These are phyloP conservation scores for Tephrocybe rancida DNA, from an alignment of 768 basidiomycete species.

Conservation along the genomic window DNA sequence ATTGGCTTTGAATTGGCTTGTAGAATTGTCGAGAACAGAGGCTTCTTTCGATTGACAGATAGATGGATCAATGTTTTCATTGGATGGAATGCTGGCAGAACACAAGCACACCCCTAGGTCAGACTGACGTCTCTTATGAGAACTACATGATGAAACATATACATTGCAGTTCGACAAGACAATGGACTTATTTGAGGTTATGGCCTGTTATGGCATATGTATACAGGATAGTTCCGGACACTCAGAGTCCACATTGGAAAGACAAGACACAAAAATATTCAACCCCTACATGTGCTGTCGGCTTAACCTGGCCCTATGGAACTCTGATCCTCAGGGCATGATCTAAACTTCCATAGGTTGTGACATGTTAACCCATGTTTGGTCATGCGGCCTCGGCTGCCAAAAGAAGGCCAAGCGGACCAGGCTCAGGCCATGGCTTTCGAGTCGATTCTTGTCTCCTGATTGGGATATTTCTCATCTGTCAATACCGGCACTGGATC, in stretches of 20 bases:
- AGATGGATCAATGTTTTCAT: conserved; percentile 8
- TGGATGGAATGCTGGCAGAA: conserved; percentile 16
- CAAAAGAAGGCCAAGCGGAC: conserved; percentile 22
- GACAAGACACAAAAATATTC: conserved; percentile 32
- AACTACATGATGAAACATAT: neutral
- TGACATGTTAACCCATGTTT: no score
- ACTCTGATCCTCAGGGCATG: conserved; percentile 27
- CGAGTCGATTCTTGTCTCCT: conserved; percentile 24
- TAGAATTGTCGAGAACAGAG: conserved; percentile 16
- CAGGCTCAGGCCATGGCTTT: conserved; percentile 20
- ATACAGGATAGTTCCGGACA: conserved; percentile 36
- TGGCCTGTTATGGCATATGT: no score
- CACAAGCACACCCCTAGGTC: neutral
- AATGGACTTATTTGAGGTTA: conserved; percentile 29
- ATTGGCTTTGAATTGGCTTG: neutral
- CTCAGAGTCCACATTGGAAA: conserved; percentile 34
- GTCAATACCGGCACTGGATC: conserved; percentile 47
- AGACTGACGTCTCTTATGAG: conserved; percentile 7
- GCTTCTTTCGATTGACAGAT: conserved; percentile 18
- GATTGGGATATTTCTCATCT: conserved; percentile 40
- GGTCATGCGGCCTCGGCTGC: conserved; percentile 28
- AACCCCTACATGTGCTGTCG: conserved; percentile 36
- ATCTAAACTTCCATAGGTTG: no score
- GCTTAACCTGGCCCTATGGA: conserved; percentile 26
- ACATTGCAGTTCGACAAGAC: conserved; percentile 18